A percentile compares a stretch with the other conserved stretches of the same genome.
Evolutionary conservation across 306 rosid genomes (phyloP).

Genomic region (Vicia villosa): DNA sequence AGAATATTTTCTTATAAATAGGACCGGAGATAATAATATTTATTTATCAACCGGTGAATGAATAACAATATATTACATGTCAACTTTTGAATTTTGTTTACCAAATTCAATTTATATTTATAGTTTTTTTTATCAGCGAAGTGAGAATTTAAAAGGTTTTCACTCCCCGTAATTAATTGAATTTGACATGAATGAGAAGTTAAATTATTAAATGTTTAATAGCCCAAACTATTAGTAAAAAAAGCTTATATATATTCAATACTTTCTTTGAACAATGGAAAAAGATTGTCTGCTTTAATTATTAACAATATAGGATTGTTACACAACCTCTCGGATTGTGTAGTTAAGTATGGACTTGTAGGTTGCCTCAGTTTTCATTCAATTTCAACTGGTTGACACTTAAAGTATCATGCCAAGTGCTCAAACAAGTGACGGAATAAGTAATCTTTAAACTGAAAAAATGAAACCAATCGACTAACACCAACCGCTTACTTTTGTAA

Average conservation of each 20-base stretch:
- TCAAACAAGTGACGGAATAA: not conserved
- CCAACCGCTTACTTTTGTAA: not conserved
- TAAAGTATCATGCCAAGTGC: not conserved
- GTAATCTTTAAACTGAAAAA: not conserved
- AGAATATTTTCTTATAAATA: too few species aligned
- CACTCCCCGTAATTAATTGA: not conserved
- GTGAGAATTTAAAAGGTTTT: not conserved
- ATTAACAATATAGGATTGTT: not conserved
- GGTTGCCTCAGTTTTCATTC: not conserved
- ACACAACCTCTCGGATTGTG: too few species aligned
- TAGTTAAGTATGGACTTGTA: not conserved
- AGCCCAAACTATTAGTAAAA: not conserved
- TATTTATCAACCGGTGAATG: too few species aligned
- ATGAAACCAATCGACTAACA: conserved; percentile 1
- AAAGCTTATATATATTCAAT: not conserved
- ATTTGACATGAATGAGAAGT: not conserved
- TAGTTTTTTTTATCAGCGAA: too few species aligned
- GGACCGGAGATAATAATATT: too few species aligned
- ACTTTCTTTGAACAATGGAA: not conserved
- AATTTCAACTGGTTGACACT: not conserved
- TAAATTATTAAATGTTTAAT: not conserved
- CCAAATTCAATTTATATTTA: too few species aligned
- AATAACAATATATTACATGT: too few species aligned
- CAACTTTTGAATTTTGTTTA: too few species aligned
- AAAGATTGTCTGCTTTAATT: not conserved